A percentile compares a stretch with the other conserved stretches of the same genome.
Conservation (phyloP, 495 filamentous ascomycete species). For the Penicillium fimorum region DNA sequence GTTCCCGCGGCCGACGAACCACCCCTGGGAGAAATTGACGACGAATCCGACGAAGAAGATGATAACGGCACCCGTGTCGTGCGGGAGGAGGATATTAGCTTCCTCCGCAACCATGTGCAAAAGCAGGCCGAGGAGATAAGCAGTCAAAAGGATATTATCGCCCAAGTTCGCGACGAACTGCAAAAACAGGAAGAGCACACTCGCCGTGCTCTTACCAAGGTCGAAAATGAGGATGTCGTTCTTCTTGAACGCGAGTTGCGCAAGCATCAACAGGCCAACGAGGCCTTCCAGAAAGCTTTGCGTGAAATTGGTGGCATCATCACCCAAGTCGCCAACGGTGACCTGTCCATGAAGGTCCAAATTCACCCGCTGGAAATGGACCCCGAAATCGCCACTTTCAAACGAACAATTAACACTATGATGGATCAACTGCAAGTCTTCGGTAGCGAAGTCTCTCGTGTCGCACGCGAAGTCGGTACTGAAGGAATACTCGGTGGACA, state of each 20-base stretch:
- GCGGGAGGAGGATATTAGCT: conserved; percentile 68
- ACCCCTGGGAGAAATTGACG: conserved; percentile 34
- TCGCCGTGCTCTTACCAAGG: conserved; percentile 52
- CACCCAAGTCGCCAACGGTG: conserved; percentile 91
- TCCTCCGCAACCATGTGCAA: conserved; percentile 70
- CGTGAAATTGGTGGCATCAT: conserved; percentile 97
- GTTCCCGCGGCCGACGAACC: conserved; percentile 28
- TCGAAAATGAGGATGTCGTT: conserved; percentile 63
- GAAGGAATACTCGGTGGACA: conserved; percentile 97
- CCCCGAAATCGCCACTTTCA: conserved; percentile 99
- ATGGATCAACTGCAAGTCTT: conserved; percentile 98
- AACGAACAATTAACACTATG: conserved; percentile 96
- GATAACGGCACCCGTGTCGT: conserved; percentile 46
- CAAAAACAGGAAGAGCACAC: conserved; percentile 62
- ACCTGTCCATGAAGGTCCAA: conserved; percentile 95
- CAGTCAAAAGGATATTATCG: conserved; percentile 68
- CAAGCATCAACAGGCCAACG: conserved; percentile 97
- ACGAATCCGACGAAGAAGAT: conserved; percentile 45
- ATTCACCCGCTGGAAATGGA: conserved; percentile 98
- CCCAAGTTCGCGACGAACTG: conserved; percentile 64
- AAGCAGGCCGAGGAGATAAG: conserved; percentile 77
- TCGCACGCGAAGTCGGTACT: conserved; percentile 95
- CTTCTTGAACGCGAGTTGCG: conserved; percentile 83
- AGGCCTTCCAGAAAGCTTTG: conserved; percentile 96
- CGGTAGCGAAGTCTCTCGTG: conserved; percentile 92